Base-by-base conservation (phyloP, 148 eudicot species). In the Polygonum maritimum region DNA sequence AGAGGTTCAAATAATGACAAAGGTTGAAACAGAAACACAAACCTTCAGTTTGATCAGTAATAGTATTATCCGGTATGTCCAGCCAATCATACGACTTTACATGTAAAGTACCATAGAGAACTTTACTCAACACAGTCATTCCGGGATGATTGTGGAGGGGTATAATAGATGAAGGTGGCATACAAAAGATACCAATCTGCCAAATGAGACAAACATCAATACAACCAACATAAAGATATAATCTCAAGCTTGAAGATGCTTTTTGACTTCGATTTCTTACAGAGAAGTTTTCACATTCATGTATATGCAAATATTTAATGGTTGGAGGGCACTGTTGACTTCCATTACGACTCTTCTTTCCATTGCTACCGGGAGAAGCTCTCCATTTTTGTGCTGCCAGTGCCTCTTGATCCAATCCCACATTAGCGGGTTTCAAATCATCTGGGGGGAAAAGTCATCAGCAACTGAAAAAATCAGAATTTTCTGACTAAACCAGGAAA, bases 131-230 rank as follows among this genome's bases (percentile, higher is more conserved):
- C 75, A 95, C 99, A 36, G 99, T 95, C 99, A 95, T 95, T 82
- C 99, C 97, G 35, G 99, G 99, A 85, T 95, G 99, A 81, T 95
- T 95, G 78, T 95, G 99, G 80, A 95, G 91, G 41, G 99, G 99
- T 79, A 95, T 92, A 77, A 92, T 80, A 35, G 99, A 90, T 41
- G 94, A 86, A 74, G 99, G 86, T 55, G 96, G 99, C 99, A 95
- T 86, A 84, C 90, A 87, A 73, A 95, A 95, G 79, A 95, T 95
- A 75, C 99, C 99, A 85, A 95, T 88, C 99, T 95, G 92, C 78
- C 31, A 84, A 75, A 48, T 2, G 55, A 39, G 18, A 47, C 33
- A 26, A 78, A 14, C 15, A 69, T 38, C 35, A 14, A 57, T 57
- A 62, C 35, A 54, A 48, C 72, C 14, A 44, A 52, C 39, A 19